Percentiles rank a stretch among this genome's conserved stretches.
Evolutionary conservation across 768 basidiomycete genomes (phyloP).

Genomic region (Trichaptum fuscoviolaceum): DNA sequence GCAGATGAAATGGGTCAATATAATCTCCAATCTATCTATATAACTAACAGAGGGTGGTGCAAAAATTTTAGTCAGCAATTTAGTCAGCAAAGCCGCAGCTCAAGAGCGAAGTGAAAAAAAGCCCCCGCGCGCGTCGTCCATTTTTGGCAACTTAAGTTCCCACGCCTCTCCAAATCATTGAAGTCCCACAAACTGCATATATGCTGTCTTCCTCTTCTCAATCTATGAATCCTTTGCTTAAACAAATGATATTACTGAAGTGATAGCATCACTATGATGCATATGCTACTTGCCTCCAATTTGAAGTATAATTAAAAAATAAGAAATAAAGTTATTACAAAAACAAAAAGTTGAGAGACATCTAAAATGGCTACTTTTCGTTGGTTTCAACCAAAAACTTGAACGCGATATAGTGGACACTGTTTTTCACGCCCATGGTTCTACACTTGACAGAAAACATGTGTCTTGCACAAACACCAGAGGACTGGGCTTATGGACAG

Average conservation of each 20-base stretch:
- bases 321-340: not conserved
- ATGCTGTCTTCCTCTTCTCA: not conserved
- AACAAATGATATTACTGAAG: not conserved
- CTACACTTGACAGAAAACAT: conserved; percentile 37
- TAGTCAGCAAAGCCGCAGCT: not conserved
- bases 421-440: conserved; percentile 10
- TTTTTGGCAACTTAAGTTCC: not conserved
- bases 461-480: conserved; percentile 27
- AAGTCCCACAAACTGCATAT: not conserved
- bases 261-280: not conserved
- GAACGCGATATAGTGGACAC: not conserved
- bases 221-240: not conserved
- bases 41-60: not conserved
- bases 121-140: not conserved
- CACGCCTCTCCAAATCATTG: not conserved
- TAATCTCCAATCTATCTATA: not conserved
- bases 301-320: not conserved
- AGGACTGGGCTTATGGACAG: conserved; percentile 27
- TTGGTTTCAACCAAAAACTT: not conserved
- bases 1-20: no score
- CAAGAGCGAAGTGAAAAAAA: not conserved
- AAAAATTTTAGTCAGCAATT: not conserved
- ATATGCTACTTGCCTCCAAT: not conserved
- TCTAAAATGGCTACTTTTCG: not conserved
- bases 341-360: not conserved